A percentile compares a stretch with the other conserved stretches of the same genome.
phyloP scores from a whole-genome alignment of 768 basidiomycete species.

The Hebeloma cylindrosporum region DNA sequence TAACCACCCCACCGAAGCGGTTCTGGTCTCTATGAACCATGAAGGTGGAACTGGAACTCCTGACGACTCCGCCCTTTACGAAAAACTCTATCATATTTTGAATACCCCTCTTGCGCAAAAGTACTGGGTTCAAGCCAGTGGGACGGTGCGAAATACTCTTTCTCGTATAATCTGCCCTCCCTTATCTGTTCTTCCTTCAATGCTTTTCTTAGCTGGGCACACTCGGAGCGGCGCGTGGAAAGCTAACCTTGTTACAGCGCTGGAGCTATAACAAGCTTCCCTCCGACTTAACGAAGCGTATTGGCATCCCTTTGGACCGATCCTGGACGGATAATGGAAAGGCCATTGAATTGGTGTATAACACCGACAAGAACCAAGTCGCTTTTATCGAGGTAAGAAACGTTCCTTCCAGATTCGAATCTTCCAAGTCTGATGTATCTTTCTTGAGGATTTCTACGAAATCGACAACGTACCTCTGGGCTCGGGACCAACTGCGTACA shows the following conservation, averaged over 20 bases:
- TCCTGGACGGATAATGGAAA: slow-evolving; percentile 53
- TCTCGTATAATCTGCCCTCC: background rate
- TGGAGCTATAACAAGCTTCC: slow-evolving; percentile 44
- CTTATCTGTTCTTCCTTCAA: background rate
- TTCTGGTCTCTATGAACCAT: slow-evolving; percentile 50
- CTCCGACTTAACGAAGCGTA: slow-evolving; percentile 33
- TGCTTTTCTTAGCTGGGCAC: slow-evolving; percentile 39
- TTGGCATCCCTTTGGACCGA: slow-evolving; percentile 45
- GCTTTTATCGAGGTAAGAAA: slow-evolving; percentile 44
- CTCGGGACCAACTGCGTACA: slow-evolving; percentile 36
- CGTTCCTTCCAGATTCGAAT: background rate
- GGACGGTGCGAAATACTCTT: slow-evolving; percentile 22
- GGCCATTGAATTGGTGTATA: slow-evolving; percentile 44
- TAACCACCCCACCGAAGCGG: slow-evolving; percentile 49
- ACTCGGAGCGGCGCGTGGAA: slow-evolving; percentile 51
- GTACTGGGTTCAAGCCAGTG: slow-evolving; percentile 50
- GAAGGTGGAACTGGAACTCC: slow-evolving; percentile 47
- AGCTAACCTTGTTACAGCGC: slow-evolving; percentile 50
- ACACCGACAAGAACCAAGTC: slow-evolving; percentile 33
- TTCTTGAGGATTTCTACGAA: slow-evolving; percentile 41
- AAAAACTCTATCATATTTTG: slow-evolving; percentile 40
- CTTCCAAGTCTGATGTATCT: background rate
- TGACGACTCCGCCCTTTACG: slow-evolving; percentile 41
- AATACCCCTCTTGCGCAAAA: slow-evolving; percentile 36
- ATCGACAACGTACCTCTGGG: slow-evolving; percentile 33